A percentile compares a stretch with the other conserved stretches of the same genome.
Conservation (phyloP, 1,284 basidiomycete genomes). For the Cutaneotrichosporon mucoides region DNA sequence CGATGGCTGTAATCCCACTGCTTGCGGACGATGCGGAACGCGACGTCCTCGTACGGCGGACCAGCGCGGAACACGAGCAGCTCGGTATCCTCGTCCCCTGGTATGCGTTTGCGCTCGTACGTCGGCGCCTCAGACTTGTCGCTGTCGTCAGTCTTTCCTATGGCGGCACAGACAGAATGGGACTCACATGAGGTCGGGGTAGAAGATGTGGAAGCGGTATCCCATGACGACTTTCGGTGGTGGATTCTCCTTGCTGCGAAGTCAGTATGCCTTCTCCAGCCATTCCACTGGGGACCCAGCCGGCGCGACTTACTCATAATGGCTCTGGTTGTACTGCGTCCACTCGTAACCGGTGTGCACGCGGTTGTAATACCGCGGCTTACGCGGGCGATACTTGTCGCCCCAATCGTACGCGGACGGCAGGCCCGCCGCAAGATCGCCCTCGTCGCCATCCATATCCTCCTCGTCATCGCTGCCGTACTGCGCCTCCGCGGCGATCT, state of each 20-base stretch:
- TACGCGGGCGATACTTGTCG: slow-evolving; percentile 97
- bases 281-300: slow-evolving; percentile 21
- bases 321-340: slow-evolving; percentile 99
- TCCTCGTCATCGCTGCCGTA: slow-evolving; percentile 54
- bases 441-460: slow-evolving; percentile 46
- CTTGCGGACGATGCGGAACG: slow-evolving; percentile 93
- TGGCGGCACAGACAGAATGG: neutral
- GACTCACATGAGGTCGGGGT: slow-evolving; percentile 48
- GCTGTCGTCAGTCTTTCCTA: slow-evolving; percentile 23
- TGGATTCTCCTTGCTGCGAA: slow-evolving; percentile 71
- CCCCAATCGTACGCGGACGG: slow-evolving; percentile 83
- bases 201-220: slow-evolving; percentile 71
- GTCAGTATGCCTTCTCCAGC: neutral
- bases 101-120: slow-evolving; percentile 87
- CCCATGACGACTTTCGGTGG: slow-evolving; percentile 97
- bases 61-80: slow-evolving; percentile 91
- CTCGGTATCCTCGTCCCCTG: slow-evolving; percentile 90
- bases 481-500: slow-evolving; percentile 40
- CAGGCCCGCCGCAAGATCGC: slow-evolving; percentile 73
- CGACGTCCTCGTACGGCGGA: slow-evolving; percentile 98
- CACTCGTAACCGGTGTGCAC: slow-evolving; percentile 99
- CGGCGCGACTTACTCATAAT: slow-evolving; percentile 73
- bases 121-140: slow-evolving; percentile 95
- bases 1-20: slow-evolving; percentile 96
- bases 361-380: slow-evolving; percentile 97